Evolutionary conservation across 192 early-diverging fungal genomes (phyloP).

Genomic region (Entomortierella chlamydospora): DNA sequence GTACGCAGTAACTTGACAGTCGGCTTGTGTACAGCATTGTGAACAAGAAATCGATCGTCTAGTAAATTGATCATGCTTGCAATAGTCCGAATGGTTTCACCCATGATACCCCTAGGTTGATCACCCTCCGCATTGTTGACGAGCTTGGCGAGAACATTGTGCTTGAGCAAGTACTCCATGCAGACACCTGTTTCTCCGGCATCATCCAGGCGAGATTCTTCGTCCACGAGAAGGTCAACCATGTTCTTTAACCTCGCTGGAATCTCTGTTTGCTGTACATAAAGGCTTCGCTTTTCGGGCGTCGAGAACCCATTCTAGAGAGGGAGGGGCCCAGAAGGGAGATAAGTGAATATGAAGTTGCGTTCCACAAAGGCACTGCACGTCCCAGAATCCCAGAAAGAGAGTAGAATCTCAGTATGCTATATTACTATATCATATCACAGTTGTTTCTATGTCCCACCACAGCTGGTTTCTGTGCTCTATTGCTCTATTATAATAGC

Average conservation of each 20-base stretch:
- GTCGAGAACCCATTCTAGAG: constrained; percentile 44
- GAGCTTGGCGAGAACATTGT: constrained; percentile 82
- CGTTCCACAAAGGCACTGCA: no score
- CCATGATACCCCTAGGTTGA: constrained; percentile 81
- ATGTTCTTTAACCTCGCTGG: constrained; percentile 79
- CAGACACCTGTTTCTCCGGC: constrained; percentile 80
- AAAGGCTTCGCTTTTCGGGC: constrained; percentile 42
- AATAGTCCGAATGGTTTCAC: constrained; percentile 82
- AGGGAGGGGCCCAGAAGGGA: constrained; percentile 8
- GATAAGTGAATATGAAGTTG: background rate
- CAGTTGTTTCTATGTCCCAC: no score
- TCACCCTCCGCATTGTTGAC: constrained; percentile 84
- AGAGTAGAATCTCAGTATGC: background rate
- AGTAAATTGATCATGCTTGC: constrained; percentile 85
- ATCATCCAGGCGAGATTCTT: constrained; percentile 82
- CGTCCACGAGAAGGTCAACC: constrained; percentile 90
- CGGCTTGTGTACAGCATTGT: constrained; percentile 90
- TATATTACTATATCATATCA: background rate
- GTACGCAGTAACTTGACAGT: constrained; percentile 78
- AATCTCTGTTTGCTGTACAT: constrained; percentile 83
- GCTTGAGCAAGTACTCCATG: constrained; percentile 90
- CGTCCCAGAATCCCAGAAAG: no score
- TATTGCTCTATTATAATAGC: no score
- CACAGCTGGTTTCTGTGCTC: no score
- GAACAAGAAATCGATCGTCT: constrained; percentile 90